These are phyloP conservation scores for Myriosclerotinia duriaeana DNA, from an alignment of 2,329 filamentous ascomycete species.

Conservation along the genomic window DNA sequence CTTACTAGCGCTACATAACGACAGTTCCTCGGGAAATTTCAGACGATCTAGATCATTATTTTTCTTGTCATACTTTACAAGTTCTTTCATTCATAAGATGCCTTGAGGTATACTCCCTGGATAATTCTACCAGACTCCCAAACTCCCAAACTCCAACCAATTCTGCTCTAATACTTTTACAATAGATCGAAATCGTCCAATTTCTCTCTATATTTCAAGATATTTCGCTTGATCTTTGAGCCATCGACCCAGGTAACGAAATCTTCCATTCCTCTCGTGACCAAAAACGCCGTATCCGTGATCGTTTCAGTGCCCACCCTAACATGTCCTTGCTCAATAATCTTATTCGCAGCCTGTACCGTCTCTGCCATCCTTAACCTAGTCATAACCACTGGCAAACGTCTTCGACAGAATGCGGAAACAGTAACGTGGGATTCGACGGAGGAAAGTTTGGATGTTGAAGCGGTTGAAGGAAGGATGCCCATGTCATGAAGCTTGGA, in stretches of 20 bases:
- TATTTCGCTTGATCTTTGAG: constrained; percentile 95
- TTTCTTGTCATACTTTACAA: constrained; percentile 1
- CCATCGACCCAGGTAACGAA: constrained; percentile 95
- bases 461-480: constrained; percentile 66
- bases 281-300: constrained; percentile 84
- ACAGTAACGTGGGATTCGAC: constrained; percentile 90
- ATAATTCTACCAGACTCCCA: neutral
- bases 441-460: constrained; percentile 69
- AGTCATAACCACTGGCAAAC: constrained; percentile 89
- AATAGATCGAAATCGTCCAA: constrained; percentile 93
- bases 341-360: constrained; percentile 77
- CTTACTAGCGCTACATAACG: neutral
- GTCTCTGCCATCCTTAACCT: constrained; percentile 88
- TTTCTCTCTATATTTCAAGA: constrained; percentile 92
- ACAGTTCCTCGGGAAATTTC: neutral
- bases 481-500: constrained; percentile 95
- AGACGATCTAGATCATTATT: neutral
- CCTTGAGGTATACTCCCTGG: neutral
- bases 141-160: constrained; percentile 17
- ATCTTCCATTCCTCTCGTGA: constrained; percentile 88
- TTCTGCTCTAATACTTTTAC: constrained; percentile 45
- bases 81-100: neutral
- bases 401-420: constrained; percentile 77
- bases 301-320: constrained; percentile 87
- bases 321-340: constrained; percentile 93